Evolutionary conservation across 371 early-diverging fungal species (phyloP).

Genomic region (Rhizomucor pusillus): DNA sequence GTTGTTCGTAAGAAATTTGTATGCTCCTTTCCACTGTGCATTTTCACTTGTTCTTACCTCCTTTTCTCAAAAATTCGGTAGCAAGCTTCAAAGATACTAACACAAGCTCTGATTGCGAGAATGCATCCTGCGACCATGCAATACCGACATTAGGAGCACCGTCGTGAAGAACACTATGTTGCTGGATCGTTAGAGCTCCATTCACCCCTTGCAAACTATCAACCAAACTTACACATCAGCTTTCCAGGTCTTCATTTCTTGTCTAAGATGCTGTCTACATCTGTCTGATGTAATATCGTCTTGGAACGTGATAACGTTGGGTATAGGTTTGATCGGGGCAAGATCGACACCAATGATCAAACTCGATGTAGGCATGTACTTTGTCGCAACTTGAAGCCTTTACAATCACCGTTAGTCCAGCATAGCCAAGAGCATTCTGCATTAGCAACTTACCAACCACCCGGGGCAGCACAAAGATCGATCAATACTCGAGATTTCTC

Average conservation of each 20-base stretch:
- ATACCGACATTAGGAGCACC: conserved; percentile 99
- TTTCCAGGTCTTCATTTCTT: conserved; percentile 96
- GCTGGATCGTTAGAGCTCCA: not conserved
- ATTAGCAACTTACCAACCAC: conserved; percentile 86
- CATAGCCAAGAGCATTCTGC: not conserved
- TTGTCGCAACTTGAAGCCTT: conserved; percentile 92
- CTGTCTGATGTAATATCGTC: conserved; percentile 98
- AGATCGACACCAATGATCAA: conserved; percentile 97
- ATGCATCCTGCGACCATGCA: conserved; percentile 99
- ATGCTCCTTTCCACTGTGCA: not conserved
- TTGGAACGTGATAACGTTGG: conserved; percentile 92
- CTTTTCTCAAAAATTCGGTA: conserved; percentile 90
- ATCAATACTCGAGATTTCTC: conserved; percentile 89
- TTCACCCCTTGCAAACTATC: not conserved
- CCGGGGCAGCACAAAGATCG: conserved; percentile 99
- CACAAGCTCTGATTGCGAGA: conserved; percentile 96
- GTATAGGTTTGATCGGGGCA: conserved; percentile 97
- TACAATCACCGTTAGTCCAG: not conserved
- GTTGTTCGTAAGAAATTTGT: not conserved
- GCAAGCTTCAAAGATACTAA: conserved; percentile 96
- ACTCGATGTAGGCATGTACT: conserved; percentile 94
- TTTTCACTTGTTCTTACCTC: conserved; percentile 56
- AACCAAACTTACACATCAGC: conserved; percentile 91
- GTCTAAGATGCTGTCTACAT: conserved; percentile 83
- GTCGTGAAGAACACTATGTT: conserved; percentile 92